Evolutionary conservation across 2,329 filamentous ascomycete species (phyloP).

Genomic region (Scytalidium lignicola): DNA sequence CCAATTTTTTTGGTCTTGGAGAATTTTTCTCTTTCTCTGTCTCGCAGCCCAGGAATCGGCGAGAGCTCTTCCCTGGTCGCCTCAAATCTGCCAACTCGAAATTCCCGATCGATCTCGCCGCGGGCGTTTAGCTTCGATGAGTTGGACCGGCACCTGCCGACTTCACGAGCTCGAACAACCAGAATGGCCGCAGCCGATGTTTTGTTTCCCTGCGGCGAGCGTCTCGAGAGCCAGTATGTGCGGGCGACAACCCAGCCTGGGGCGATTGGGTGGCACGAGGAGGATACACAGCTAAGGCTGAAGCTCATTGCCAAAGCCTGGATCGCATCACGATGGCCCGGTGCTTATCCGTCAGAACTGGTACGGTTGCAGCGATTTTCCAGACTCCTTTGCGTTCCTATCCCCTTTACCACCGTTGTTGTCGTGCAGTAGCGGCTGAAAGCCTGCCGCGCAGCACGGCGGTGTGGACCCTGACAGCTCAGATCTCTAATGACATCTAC

Average conservation of each 20-base stretch:
- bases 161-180: conserved; percentile 25
- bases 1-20: too few species aligned
- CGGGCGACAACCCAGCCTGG: conserved; percentile 34
- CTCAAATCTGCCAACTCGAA: neutral
- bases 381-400: conserved; percentile 8
- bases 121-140: conserved; percentile 27
- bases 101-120: conserved; percentile 1
- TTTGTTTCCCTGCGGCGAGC: conserved; percentile 34
- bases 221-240: conserved; percentile 34
- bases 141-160: conserved; percentile 24
- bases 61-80: neutral
- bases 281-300: conserved; percentile 30
- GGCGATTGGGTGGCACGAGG: conserved; percentile 41
- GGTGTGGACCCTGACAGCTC: conserved; percentile 24
- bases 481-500: conserved; percentile 26
- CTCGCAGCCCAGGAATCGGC: neutral
- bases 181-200: conserved; percentile 41
- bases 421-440: conserved; percentile 27
- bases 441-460: conserved; percentile 17
- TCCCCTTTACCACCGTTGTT: conserved; percentile 16
- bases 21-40: too few species aligned
- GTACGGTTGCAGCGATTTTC: conserved; percentile 22
- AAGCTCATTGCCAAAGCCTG: conserved; percentile 29
- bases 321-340: conserved; percentile 20
- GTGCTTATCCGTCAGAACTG: conserved; percentile 17